Conservation (phyloP, 345 rosid genomes). For the Pistacia vera region DNA sequence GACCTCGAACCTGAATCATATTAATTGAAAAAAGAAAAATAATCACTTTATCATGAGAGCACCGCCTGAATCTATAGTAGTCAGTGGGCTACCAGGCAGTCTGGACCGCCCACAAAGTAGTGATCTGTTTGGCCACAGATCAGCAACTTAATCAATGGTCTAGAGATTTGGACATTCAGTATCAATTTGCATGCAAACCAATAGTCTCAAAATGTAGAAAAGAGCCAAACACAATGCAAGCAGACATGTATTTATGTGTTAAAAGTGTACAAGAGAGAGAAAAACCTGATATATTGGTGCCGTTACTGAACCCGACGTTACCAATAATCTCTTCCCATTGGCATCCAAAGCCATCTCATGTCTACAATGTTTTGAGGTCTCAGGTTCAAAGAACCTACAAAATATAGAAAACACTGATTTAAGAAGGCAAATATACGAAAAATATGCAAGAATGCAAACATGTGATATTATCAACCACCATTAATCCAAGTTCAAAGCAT, state of each 20-base stretch:
- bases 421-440: background rate
- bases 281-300: conserved; percentile 67
- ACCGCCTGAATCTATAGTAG: background rate
- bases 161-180: no score
- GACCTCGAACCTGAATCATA: conserved; percentile 50
- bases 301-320: conserved; percentile 58
- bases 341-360: conserved; percentile 76
- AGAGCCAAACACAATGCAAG: no score
- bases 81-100: background rate
- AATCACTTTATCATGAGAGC: background rate
- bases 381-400: conserved; percentile 39
- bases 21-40: background rate
- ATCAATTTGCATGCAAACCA: no score
- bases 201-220: background rate
- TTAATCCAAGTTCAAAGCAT: no score
- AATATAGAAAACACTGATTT: background rate
- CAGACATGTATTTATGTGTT: no score
- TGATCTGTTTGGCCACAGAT: background rate
- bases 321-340: conserved; percentile 49
- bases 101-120: background rate
- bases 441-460: background rate
- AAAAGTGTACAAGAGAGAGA: background rate
- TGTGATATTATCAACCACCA: background rate
- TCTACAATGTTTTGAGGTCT: conserved; percentile 36
- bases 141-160: no score